phyloP scores from a whole-genome alignment of 768 basidiomycete species.

The Kwoniella sp. region DNA sequence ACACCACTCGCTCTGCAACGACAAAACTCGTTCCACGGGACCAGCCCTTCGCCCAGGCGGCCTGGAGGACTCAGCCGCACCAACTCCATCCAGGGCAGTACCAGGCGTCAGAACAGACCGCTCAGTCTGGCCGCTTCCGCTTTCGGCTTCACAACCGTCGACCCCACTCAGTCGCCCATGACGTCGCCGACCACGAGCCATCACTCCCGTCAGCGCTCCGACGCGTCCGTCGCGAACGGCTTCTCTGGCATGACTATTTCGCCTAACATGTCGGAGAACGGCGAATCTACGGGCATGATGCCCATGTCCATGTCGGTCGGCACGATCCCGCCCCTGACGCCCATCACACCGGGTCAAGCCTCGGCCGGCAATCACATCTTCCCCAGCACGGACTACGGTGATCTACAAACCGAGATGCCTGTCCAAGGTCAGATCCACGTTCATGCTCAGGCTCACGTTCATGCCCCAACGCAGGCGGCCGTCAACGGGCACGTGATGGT shows the following conservation, averaged over 20 bases:
- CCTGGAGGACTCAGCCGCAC: conserved; percentile 29
- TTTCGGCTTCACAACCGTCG: conserved; percentile 46
- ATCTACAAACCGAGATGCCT: conserved; percentile 12
- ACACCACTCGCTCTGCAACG: conserved; percentile 35
- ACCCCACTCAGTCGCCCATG: conserved; percentile 31
- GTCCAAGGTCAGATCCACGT: background rate
- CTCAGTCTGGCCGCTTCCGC: conserved; percentile 46
- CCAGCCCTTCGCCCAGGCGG: conserved; percentile 43
- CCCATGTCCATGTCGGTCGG: conserved; percentile 15
- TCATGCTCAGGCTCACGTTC: conserved; percentile 2
- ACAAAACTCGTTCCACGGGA: conserved; percentile 46
- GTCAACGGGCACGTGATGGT: background rate
- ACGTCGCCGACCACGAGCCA: conserved; percentile 24
- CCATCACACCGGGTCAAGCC: conserved; percentile 26
- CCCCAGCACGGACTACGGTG: conserved; percentile 30
- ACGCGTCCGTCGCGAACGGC: conserved; percentile 27
- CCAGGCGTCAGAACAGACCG: conserved; percentile 28
- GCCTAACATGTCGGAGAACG: conserved; percentile 33
- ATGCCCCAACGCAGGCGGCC: background rate
- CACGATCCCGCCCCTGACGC: conserved; percentile 36
- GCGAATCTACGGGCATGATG: conserved; percentile 9
- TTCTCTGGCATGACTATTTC: conserved; percentile 44
- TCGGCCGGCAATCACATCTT: conserved; percentile 17
- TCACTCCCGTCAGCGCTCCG: conserved; percentile 39
- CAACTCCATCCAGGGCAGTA: conserved; percentile 33